phyloP scores from a whole-genome alignment of 768 basidiomycete species.

The Tylopilus subfusipes region DNA sequence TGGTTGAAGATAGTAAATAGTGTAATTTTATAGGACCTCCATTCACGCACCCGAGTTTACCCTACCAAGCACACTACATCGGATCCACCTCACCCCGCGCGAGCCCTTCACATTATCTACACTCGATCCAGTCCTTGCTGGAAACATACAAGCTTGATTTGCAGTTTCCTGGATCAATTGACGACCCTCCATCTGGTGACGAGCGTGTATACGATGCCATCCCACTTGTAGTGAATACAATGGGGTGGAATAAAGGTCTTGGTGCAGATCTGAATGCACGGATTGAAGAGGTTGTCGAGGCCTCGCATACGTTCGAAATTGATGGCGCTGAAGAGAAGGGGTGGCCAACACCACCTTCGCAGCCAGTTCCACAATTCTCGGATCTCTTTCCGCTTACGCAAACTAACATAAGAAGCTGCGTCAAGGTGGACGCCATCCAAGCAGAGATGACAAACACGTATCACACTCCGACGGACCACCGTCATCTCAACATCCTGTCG shows the following conservation, averaged over 20 bases:
- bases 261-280: slow-evolving; percentile 73
- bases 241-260: slow-evolving; percentile 95
- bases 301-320: slow-evolving; percentile 37
- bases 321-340: slow-evolving; percentile 20
- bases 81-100: slow-evolving; percentile 76
- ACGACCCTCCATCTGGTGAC: slow-evolving; percentile 29
- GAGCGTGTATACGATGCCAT: slow-evolving; percentile 52
- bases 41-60: slow-evolving; percentile 76
- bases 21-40: slow-evolving; percentile 60
- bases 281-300: slow-evolving; percentile 64
- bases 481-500: slow-evolving; percentile 66
- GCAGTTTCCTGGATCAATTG: slow-evolving; percentile 40
- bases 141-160: slow-evolving; percentile 69
- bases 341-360: slow-evolving; percentile 14
- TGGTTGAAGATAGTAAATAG: neutral
- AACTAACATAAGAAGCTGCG: neutral
- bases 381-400: neutral
- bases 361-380: slow-evolving; percentile 3
- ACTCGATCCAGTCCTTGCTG: slow-evolving; percentile 61
- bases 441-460: slow-evolving; percentile 24
- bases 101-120: slow-evolving; percentile 72
- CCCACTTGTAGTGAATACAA: slow-evolving; percentile 90
- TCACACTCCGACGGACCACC: slow-evolving; percentile 59
- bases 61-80: slow-evolving; percentile 74
- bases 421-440: slow-evolving; percentile 44